Evolutionary conservation across 306 rosid species (phyloP).

Genomic region (Begonia fuchsioides): DNA sequence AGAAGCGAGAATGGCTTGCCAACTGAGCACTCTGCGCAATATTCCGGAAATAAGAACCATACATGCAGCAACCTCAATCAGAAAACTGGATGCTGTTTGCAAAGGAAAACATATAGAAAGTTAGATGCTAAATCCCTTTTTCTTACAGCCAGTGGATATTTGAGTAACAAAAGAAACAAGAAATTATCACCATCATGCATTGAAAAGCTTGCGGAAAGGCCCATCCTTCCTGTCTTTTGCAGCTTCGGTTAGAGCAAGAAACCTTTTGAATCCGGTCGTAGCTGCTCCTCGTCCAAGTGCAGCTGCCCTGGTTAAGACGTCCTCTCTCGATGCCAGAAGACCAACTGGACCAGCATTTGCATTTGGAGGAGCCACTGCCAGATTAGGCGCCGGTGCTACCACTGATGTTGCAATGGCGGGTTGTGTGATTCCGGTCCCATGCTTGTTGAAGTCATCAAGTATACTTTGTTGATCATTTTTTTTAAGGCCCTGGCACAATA

Average conservation of each 20-base stretch:
- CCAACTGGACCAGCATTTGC: slow-evolving; percentile 39
- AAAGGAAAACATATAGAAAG: too few species aligned
- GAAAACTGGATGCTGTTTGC: too few species aligned
- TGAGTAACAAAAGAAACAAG: not conserved
- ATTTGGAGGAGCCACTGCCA: slow-evolving; percentile 32
- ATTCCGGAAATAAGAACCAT: too few species aligned
- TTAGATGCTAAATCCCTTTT: too few species aligned
- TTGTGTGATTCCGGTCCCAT: slow-evolving; percentile 70
- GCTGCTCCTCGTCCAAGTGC: slow-evolving; percentile 99
- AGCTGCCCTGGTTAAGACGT: slow-evolving; percentile 89
- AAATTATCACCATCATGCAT: slow-evolving; percentile 25
- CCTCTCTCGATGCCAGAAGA: slow-evolving; percentile 57
- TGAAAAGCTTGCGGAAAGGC: slow-evolving; percentile 89
- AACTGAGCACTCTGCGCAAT: too few species aligned
- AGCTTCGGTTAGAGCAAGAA: slow-evolving; percentile 96
- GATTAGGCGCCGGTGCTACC: slow-evolving; percentile 21
- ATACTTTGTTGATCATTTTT: slow-evolving; percentile 83
- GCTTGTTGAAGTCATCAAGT: slow-evolving; percentile 88
- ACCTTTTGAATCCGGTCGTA: slow-evolving; percentile 91
- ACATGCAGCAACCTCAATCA: too few species aligned
- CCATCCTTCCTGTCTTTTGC: slow-evolving; percentile 94
- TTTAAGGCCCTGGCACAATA: slow-evolving; percentile 65
- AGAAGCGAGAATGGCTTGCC: too few species aligned
- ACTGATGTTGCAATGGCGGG: slow-evolving; percentile 39
- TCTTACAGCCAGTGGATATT: too few species aligned